A percentile compares a stretch with the other conserved stretches of the same genome.
These are phyloP conservation scores for Saksenaea oblongispora DNA, from an alignment of 371 early-diverging fungal genomes.

Conservation along the genomic window DNA sequence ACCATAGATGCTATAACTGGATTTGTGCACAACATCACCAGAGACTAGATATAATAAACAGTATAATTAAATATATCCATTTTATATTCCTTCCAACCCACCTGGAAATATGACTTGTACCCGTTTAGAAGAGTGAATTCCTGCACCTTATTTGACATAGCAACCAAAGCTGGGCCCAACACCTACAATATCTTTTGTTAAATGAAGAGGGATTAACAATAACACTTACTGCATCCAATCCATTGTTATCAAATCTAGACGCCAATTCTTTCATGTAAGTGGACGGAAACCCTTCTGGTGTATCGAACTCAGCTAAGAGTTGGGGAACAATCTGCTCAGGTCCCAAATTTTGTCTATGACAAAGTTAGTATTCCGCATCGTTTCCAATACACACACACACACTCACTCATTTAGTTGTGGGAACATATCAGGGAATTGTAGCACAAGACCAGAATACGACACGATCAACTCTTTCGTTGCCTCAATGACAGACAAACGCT, in stretches of 20 bases:
- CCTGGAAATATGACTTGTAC: slow-evolving; percentile 55
- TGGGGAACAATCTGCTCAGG: slow-evolving; percentile 49
- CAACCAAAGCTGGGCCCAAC: slow-evolving; percentile 51
- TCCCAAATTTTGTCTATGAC: slow-evolving; percentile 29
- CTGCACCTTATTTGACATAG: slow-evolving; percentile 43
- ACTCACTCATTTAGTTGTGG: slow-evolving; percentile 69
- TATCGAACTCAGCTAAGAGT: slow-evolving; percentile 51
- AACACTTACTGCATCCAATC: slow-evolving; percentile 53
- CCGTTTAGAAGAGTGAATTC: slow-evolving; percentile 56
- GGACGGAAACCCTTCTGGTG: slow-evolving; percentile 44
- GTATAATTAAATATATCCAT: background rate
- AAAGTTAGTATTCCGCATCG: slow-evolving; percentile 7
- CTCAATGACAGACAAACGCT: slow-evolving; percentile 64
- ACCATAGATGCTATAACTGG: slow-evolving; percentile 60
- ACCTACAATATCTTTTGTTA: slow-evolving; percentile 30
- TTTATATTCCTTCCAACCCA: slow-evolving; percentile 14
- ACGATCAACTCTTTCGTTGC: slow-evolving; percentile 60
- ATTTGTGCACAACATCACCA: slow-evolving; percentile 50
- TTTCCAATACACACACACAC: background rate
- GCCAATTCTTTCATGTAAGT: slow-evolving; percentile 56
- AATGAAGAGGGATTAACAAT: background rate
- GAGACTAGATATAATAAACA: slow-evolving; percentile 24
- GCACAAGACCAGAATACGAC: slow-evolving; percentile 82
- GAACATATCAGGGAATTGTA: slow-evolving; percentile 89
- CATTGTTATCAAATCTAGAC: slow-evolving; percentile 60